Evolutionary conservation across 2,329 filamentous ascomycete genomes (phyloP), one percentile per base, ranked within the genome.

Genomic region (Mycogone perniciosa): DNA sequence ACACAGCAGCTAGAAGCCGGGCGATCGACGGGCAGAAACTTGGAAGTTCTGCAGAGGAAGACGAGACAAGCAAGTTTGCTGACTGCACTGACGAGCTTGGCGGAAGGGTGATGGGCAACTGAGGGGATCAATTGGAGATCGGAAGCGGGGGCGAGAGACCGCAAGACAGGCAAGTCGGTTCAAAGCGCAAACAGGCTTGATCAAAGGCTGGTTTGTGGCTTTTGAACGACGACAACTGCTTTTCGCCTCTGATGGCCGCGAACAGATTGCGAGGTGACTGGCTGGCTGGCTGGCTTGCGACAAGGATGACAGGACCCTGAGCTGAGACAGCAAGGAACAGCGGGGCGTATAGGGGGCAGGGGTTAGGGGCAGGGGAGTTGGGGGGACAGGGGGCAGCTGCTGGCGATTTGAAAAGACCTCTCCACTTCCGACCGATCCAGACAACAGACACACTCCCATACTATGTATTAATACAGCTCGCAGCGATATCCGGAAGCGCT

Each of bases 281-380:
- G 34, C 9, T 20, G 50, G 38, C 41, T 43, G 50, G 34, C 9
- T 20, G 50, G 38, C 50, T 42, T 45, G 48, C 26, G 38, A 13
- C 44, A 48, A 40, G 39, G 50, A 48, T 47, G 29, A 34, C 29
- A 34, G 40, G 39, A 48, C 51, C 46, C 51, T 53, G 51, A 49
- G 51, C 51, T 53, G 51, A 53, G 51, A 53, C 51, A 53, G 27
- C 35, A 7, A 46, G 35, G 35, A 50, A 46, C 33, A 35, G 30
- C 27, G 30, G 30, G 11, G 11, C 41, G 20, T 8, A 13, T 6
- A 44, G 20, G 9, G 26, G n/a, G 13, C 35, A 37, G 50, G 20
- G 29, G 40, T 38, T 26, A 26, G 26, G 40, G 27, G 33, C 13
- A 44, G 31, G 30, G 7, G 20, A 31, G 35, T 45, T 29, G 33